phyloP scores from a whole-genome alignment of 2,329 filamentous ascomycete species.

The Aureobasidium melanogenum region DNA sequence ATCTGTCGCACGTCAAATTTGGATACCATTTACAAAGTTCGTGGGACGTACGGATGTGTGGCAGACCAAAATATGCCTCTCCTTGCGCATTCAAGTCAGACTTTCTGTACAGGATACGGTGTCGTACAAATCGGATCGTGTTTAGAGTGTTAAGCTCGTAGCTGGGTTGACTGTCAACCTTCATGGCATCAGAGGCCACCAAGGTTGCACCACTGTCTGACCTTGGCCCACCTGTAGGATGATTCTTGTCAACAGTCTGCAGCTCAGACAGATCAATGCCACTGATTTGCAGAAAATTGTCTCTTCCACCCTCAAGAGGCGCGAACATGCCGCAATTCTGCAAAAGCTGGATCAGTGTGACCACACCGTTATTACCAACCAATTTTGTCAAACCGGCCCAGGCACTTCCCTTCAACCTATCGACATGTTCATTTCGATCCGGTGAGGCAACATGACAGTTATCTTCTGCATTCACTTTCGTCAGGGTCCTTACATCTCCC shows the following conservation, averaged over 20 bases:
- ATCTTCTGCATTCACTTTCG: slow-evolving; percentile 30
- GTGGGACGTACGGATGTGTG: slow-evolving; percentile 62
- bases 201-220: not conserved
- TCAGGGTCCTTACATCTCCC: slow-evolving; percentile 21
- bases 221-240: slow-evolving; percentile 19
- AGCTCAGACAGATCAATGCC: slow-evolving; percentile 53
- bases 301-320: slow-evolving; percentile 47
- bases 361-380: slow-evolving; percentile 65
- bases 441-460: slow-evolving; percentile 59
- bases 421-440: slow-evolving; percentile 62
- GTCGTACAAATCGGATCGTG: slow-evolving; percentile 68
- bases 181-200: not conserved
- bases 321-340: slow-evolving; percentile 70
- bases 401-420: slow-evolving; percentile 55
- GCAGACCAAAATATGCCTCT: slow-evolving; percentile 62
- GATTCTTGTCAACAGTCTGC: slow-evolving; percentile 11
- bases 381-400: slow-evolving; percentile 71
- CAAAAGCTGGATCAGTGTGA: slow-evolving; percentile 68
- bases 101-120: slow-evolving; percentile 77
- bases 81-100: slow-evolving; percentile 61
- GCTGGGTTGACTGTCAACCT: not conserved
- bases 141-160: slow-evolving; percentile 29
- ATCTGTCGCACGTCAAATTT: slow-evolving; percentile 60
- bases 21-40: not conserved
- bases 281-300: slow-evolving; percentile 70